Evolutionary conservation across 192 early-diverging fungal genomes (phyloP).

Genomic region (Coemansia guatemalensis): DNA sequence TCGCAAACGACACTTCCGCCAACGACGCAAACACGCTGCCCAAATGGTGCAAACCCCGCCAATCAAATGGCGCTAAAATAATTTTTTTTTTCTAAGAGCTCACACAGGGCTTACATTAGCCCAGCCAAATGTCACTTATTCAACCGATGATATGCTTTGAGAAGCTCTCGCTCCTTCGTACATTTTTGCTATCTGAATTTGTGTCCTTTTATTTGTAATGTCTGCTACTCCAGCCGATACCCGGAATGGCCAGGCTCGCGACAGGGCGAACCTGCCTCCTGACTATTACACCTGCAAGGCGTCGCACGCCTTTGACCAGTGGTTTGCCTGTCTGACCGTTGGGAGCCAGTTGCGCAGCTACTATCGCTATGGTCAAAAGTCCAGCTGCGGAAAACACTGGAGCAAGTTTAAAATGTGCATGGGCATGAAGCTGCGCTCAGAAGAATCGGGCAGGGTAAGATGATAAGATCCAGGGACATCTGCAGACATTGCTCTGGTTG

Average conservation of each 20-base stretch:
- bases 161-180: background rate
- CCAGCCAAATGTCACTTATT: background rate
- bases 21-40: too few species aligned
- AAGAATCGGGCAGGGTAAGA: constrained; percentile 23
- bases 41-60: too few species aligned
- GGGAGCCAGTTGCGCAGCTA: constrained; percentile 52
- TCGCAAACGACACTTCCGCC: too few species aligned
- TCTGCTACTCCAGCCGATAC: background rate
- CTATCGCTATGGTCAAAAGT: constrained; percentile 51
- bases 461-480: background rate
- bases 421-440: constrained; percentile 37
- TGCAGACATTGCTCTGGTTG: background rate
- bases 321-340: constrained; percentile 46
- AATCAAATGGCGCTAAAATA: too few species aligned
- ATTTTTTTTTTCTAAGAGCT: too few species aligned
- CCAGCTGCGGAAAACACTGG: constrained; percentile 45
- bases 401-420: constrained; percentile 44
- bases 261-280: constrained; percentile 8
- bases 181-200: background rate
- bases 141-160: background rate
- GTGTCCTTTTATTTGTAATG: background rate
- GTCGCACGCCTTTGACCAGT: constrained; percentile 50
- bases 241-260: background rate
- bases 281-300: constrained; percentile 47
- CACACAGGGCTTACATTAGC: too few species aligned